Evolutionary conservation across 2,329 filamentous ascomycete species (phyloP), one percentile per base, ranked within the genome.

Genomic region (Aspergillus sp.): DNA sequence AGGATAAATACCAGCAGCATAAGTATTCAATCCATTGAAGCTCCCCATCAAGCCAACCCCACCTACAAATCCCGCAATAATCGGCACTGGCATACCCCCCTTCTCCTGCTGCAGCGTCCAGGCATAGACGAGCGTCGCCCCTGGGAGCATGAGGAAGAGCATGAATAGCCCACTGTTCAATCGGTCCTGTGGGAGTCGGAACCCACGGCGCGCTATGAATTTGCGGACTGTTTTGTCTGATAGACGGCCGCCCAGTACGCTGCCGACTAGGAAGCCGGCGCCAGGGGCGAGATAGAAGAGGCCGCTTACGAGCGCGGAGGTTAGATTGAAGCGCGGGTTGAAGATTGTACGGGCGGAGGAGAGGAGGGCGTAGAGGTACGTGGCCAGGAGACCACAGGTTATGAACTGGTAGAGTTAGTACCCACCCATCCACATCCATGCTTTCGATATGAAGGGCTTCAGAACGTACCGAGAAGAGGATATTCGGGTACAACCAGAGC

Each of bases 221-320:
- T 79, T 80, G 59, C 82, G 84, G 12, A 90, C 88, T 0, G 84
- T 82, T 53, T 81, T 77, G 69, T 91, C 89, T 0, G 89, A 87
- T 72, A 86, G 87, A 23, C 83, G 81, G 1, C 89, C 89, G 19
- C 89, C 89, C 51, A 89, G 76, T 65, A 90, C 84, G 2, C 87
- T 90, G 1, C 89, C 88, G 0, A 86, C 52, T 0, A 91, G 73
- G 66, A 90, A 91, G 0, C 89, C 89, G 33, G 81, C 81, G 3
- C 88, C 89, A 0, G 89, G 89, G 0, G 88, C 87, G 27, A 91
- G 83, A 69, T 91, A 92, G 75, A 92, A 90, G 2, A 91, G 80
- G 0, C 88, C 88, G 2, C 82, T 84, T 63, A 90, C 81, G 8
- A 90, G 79, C 0, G 88, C 87, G 0, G 84, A 79, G 0, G 84